These are phyloP conservation scores for Lotmaria passim DNA, from an alignment of 208 protist species.

Conservation along the genomic window DNA sequence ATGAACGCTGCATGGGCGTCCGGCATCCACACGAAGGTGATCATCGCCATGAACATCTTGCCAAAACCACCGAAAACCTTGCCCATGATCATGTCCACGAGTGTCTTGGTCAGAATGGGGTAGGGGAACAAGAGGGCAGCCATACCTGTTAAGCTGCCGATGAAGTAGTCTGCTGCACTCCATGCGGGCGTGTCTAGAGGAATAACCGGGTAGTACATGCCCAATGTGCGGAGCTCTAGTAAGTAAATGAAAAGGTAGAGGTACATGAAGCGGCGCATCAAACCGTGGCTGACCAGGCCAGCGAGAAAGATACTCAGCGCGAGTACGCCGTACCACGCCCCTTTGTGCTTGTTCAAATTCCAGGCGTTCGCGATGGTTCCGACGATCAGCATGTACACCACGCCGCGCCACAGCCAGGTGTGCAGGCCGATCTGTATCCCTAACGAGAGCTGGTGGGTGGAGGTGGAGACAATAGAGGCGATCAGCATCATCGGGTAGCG, in stretches of 20 bases:
- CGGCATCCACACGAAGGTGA: slow-evolving; percentile 24
- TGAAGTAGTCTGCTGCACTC: slow-evolving; percentile 25
- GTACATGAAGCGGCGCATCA: slow-evolving; percentile 38
- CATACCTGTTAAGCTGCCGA: slow-evolving; percentile 28
- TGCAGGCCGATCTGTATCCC: slow-evolving; percentile 47
- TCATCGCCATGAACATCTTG: slow-evolving; percentile 41
- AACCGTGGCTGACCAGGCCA: slow-evolving; percentile 21
- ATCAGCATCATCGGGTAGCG: slow-evolving; percentile 32
- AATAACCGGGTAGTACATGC: slow-evolving; percentile 14
- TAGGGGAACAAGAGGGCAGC: slow-evolving; percentile 38
- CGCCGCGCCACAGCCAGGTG: slow-evolving; percentile 31
- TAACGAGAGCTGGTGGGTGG: slow-evolving; percentile 25
- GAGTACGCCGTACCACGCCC: slow-evolving; percentile 35
- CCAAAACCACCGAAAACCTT: slow-evolving; percentile 30
- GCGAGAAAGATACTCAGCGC: slow-evolving; percentile 30
- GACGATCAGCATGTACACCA: slow-evolving; percentile 26
- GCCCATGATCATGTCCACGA: slow-evolving; percentile 28
- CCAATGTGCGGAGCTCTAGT: slow-evolving; percentile 32
- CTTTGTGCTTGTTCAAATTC: slow-evolving; percentile 20
- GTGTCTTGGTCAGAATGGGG: slow-evolving; percentile 8
- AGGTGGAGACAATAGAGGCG: slow-evolving; percentile 36
- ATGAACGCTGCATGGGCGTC: slow-evolving; percentile 37
- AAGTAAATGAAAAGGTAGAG: slow-evolving; percentile 45
- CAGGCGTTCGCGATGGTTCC: slow-evolving; percentile 10
- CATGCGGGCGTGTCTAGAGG: slow-evolving; percentile 25